phyloP scores from a whole-genome alignment of 2,329 filamentous ascomycete species.

The Paradendryphiella salina region DNA sequence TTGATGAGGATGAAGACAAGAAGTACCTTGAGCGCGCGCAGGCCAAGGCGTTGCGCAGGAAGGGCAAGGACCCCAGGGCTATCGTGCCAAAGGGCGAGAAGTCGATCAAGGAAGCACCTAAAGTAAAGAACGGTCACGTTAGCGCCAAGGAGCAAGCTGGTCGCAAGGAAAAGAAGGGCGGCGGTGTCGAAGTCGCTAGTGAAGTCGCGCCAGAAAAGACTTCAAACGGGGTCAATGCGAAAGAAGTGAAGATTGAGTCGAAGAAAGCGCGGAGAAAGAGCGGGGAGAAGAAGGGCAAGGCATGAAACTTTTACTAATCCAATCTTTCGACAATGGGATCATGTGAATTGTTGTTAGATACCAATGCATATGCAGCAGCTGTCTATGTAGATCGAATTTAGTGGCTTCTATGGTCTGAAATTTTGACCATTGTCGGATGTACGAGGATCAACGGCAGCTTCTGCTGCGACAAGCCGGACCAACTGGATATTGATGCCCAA shows the following conservation, averaged over 20 bases:
- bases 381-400: background rate
- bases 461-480: no score
- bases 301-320: slow-evolving; percentile 5
- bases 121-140: slow-evolving; percentile 7
- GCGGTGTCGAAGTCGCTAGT: slow-evolving; percentile 13
- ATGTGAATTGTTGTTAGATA: background rate
- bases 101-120: slow-evolving; percentile 9
- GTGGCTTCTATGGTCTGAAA: background rate
- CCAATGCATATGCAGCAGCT: background rate
- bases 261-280: slow-evolving; percentile 28
- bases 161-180: slow-evolving; percentile 20
- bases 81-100: slow-evolving; percentile 29
- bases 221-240: slow-evolving; percentile 12
- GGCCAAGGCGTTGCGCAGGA: slow-evolving; percentile 50
- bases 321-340: background rate
- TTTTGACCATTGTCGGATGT: no score
- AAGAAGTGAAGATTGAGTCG: slow-evolving; percentile 20
- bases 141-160: slow-evolving; percentile 11
- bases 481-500: no score
- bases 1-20: slow-evolving; percentile 56
- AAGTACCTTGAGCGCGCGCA: slow-evolving; percentile 53
- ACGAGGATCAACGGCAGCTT: no score
- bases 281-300: slow-evolving; percentile 26
- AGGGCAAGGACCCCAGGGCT: slow-evolving; percentile 54
- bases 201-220: background rate